Conservation (phyloP, 805 yeast genomes). For the Wickerhamiella vanderwaltii region DNA sequence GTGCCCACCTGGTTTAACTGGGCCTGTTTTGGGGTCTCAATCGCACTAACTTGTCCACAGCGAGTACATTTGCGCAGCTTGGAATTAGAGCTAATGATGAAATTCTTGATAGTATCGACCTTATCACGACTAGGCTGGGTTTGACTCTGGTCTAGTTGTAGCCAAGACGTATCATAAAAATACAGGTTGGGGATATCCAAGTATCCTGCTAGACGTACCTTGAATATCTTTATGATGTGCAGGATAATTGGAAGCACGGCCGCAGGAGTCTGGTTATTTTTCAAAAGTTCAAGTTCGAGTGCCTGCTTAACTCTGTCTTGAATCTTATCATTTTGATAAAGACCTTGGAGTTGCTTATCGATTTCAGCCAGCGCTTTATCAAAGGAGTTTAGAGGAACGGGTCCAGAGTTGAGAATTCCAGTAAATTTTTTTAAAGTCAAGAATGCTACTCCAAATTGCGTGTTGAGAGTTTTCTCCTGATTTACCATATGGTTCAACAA, state of each 20-base stretch:
- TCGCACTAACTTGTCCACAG: conserved; percentile 32
- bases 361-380: conserved; percentile 17
- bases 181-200: conserved; percentile 43
- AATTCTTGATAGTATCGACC: conserved; percentile 30
- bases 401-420: conserved; percentile 21
- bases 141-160: conserved; percentile 30
- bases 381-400: conserved; percentile 18
- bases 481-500: conserved; percentile 16
- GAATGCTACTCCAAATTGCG: conserved; percentile 20
- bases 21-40: conserved; percentile 5
- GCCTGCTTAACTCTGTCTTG: conserved; percentile 14
- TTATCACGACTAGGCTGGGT: conserved; percentile 1
- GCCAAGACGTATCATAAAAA: conserved; percentile 57
- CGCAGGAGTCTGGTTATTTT: conserved; percentile 43
- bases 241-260: conserved; percentile 28
- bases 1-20: conserved; percentile 38
- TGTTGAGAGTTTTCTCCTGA: conserved; percentile 19
- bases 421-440: conserved; percentile 22
- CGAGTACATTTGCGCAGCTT: conserved; percentile 38
- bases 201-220: conserved; percentile 33
- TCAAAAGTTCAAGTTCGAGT: conserved; percentile 23
- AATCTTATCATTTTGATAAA: conserved; percentile 15
- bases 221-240: conserved; percentile 38
- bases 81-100: conserved; percentile 28
- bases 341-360: conserved; percentile 17